phyloP scores from a whole-genome alignment of 177 flowering plant genomes.

The Telopea speciosissima region DNA sequence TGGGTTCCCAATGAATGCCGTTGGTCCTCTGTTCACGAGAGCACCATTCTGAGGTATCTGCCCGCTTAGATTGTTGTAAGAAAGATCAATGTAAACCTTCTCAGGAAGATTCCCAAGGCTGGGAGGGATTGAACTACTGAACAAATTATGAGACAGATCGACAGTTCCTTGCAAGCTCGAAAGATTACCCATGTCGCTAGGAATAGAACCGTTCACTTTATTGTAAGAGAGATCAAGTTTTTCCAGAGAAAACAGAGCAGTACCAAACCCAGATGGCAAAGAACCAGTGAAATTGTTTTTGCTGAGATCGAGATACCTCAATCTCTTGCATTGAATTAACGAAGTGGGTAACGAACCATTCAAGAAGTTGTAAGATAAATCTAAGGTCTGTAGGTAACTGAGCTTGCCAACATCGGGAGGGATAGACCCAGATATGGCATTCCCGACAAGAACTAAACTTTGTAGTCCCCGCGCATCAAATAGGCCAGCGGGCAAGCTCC shows the following conservation, averaged over 20 bases:
- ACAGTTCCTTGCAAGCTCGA: constrained; percentile 70
- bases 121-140: constrained; percentile 67
- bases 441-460: constrained; percentile 82
- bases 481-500: constrained; percentile 52
- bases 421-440: constrained; percentile 64
- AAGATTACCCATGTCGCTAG: constrained; percentile 64
- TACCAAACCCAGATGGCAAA: constrained; percentile 73
- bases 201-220: constrained; percentile 60
- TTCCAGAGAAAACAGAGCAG: constrained; percentile 47
- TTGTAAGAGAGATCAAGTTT: constrained; percentile 75
- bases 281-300: constrained; percentile 65
- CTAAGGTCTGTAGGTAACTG: constrained; percentile 62
- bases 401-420: constrained; percentile 61
- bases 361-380: constrained; percentile 67
- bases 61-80: constrained; percentile 76
- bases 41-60: constrained; percentile 89
- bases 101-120: constrained; percentile 84
- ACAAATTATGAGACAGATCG: constrained; percentile 75
- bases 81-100: constrained; percentile 89
- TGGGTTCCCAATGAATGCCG: constrained; percentile 84
- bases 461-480: constrained; percentile 52
- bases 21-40: constrained; percentile 88
- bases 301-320: constrained; percentile 54
- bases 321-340: constrained; percentile 53
- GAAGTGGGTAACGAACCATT: constrained; percentile 64